A percentile compares a stretch with the other conserved stretches of the same genome.
phyloP scores from a whole-genome alignment of 2,329 filamentous ascomycete genomes.

The Trichoderma cornu-damae region DNA sequence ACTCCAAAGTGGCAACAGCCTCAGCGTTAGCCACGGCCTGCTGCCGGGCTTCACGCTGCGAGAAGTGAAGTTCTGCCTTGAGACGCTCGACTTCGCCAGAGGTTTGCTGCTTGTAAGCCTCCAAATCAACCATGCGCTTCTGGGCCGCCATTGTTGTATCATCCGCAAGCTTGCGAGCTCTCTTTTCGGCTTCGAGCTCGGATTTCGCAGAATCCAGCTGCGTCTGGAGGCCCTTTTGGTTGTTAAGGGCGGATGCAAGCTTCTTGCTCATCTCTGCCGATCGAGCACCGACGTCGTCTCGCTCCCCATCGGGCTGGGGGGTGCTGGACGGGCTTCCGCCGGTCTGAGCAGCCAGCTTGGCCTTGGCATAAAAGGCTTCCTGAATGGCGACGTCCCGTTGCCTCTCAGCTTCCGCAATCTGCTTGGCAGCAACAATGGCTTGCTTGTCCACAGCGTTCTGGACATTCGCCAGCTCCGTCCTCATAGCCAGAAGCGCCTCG shows the following conservation, averaged over 20 bases:
- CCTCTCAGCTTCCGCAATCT: slow-evolving; percentile 89
- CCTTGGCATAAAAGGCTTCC: slow-evolving; percentile 92
- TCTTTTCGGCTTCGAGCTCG: slow-evolving; percentile 76
- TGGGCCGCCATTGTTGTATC: slow-evolving; percentile 80
- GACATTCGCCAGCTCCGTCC: slow-evolving; percentile 80
- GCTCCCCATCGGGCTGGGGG: slow-evolving; percentile 54
- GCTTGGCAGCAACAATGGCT: slow-evolving; percentile 74
- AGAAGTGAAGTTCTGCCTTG: slow-evolving; percentile 76
- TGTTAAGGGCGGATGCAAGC: slow-evolving; percentile 71
- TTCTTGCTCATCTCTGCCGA: slow-evolving; percentile 73
- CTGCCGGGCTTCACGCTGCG: slow-evolving; percentile 72
- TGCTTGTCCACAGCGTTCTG: slow-evolving; percentile 87
- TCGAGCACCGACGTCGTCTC: slow-evolving; percentile 51
- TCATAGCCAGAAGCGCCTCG: slow-evolving; percentile 88
- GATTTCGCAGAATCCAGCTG: slow-evolving; percentile 62
- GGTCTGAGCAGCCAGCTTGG: slow-evolving; percentile 75
- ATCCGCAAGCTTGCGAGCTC: slow-evolving; percentile 76
- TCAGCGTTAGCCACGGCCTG: slow-evolving; percentile 74
- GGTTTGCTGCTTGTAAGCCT: slow-evolving; percentile 76
- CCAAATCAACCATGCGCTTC: slow-evolving; percentile 75
- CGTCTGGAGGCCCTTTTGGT: slow-evolving; percentile 75
- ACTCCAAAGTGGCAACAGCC: slow-evolving; percentile 65
- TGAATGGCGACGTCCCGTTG: slow-evolving; percentile 91
- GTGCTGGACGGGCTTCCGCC: slow-evolving; percentile 60
- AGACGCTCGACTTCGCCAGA: slow-evolving; percentile 80